A percentile compares a stretch with the other conserved stretches of the same genome.
phyloP scores from a whole-genome alignment of 495 filamentous ascomycete species.

The Aspergillus cavernicola region DNA sequence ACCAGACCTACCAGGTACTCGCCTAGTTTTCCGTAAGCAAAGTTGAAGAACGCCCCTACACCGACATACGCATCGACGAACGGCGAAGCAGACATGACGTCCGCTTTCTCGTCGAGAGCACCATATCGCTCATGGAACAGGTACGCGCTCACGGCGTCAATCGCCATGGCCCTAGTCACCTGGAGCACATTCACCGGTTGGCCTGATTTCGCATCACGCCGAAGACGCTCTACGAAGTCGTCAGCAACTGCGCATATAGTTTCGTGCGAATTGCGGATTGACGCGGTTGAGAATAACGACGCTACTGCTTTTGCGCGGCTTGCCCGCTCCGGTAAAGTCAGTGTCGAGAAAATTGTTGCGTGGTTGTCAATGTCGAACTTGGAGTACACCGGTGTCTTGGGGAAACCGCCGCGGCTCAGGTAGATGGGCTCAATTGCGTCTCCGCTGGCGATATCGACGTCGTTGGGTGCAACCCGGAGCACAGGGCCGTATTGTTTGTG shows the following conservation, averaged over 20 bases:
- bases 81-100: conserved; percentile 29
- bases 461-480: conserved; percentile 47
- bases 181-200: conserved; percentile 44
- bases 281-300: conserved; percentile 42
- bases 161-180: conserved; percentile 36
- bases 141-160: conserved; percentile 45
- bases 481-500: conserved; percentile 43
- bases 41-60: conserved; percentile 46
- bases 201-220: conserved; percentile 23
- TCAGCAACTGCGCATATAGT: conserved; percentile 33
- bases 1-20: conserved; percentile 29
- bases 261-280: conserved; percentile 28
- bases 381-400: conserved; percentile 41
- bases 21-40: conserved; percentile 32
- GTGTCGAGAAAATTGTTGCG: conserved; percentile 48
- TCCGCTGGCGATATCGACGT: conserved; percentile 42
- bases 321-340: conserved; percentile 34
- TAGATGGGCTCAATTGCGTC: conserved; percentile 45
- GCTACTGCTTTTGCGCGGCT: conserved; percentile 46
- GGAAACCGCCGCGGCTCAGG: conserved; percentile 41
- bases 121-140: conserved; percentile 45
- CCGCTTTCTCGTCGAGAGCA: conserved; percentile 29
- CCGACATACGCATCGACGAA: conserved; percentile 47
- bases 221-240: conserved; percentile 33
- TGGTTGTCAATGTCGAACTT: conserved; percentile 53